Evolutionary conservation across 1,139 yeast genomes (phyloP).

Genomic region (Blastobotrys proliferans): DNA sequence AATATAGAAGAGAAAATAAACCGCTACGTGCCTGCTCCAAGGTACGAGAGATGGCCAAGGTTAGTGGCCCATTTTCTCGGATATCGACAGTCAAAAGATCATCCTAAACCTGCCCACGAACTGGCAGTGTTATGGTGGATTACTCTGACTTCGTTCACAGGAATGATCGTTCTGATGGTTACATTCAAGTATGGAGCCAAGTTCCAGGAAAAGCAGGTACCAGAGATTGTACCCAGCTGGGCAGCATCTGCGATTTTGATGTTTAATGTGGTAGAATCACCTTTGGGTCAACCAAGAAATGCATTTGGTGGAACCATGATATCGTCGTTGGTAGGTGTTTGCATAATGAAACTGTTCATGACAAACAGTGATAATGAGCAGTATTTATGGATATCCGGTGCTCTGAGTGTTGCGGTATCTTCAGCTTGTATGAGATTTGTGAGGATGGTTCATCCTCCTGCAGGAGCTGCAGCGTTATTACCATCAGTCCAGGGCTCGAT

Average conservation of each 20-base stretch:
- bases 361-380: conserved; percentile 30
- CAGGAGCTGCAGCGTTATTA: conserved; percentile 66
- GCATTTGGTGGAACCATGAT: conserved; percentile 55
- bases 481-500: conserved; percentile 50
- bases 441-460: conserved; percentile 68
- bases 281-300: conserved; percentile 66
- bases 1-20: conserved; percentile 25
- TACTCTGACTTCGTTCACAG: conserved; percentile 44
- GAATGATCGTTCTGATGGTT: conserved; percentile 49
- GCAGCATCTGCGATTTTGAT: conserved; percentile 66
- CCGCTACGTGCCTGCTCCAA: conserved; percentile 22
- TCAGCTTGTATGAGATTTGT: conserved; percentile 55
- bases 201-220: conserved; percentile 46
- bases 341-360: conserved; percentile 52
- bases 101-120: conserved; percentile 13
- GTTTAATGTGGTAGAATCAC: conserved; percentile 54
- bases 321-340: conserved; percentile 51
- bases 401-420: conserved; percentile 54
- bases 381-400: conserved; percentile 59
- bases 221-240: conserved; percentile 53
- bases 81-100: conserved; percentile 13
- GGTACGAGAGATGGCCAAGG: conserved; percentile 23
- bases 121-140: conserved; percentile 21
- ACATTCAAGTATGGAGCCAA: conserved; percentile 46
- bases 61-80: conserved; percentile 24